Conservation (phyloP, 305 asterid genomes). For the Coffea humblotiana region DNA sequence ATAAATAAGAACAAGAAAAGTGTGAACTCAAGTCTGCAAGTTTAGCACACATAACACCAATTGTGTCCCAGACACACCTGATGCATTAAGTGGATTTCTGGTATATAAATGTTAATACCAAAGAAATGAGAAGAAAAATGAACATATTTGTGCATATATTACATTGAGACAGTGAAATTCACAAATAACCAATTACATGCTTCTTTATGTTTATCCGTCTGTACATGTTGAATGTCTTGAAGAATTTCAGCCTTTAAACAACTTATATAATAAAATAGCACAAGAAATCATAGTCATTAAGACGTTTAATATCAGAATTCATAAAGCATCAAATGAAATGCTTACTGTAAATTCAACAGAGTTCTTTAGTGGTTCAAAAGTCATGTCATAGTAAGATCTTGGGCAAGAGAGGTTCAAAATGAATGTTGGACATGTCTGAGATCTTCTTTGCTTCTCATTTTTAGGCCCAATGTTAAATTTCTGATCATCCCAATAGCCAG, state of each 20-base stretch:
- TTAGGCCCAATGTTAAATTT: slow-evolving; percentile 33
- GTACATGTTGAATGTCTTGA: neutral
- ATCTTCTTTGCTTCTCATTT: slow-evolving; percentile 48
- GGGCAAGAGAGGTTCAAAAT: slow-evolving; percentile 79
- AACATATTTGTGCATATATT: neutral
- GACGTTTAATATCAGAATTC: neutral
- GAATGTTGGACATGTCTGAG: slow-evolving; percentile 60
- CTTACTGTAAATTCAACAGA: slow-evolving; percentile 82
- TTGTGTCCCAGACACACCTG: neutral
- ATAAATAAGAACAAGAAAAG: neutral
- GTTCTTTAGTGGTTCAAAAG: slow-evolving; percentile 65
- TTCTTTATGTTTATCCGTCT: neutral
- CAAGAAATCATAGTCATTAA: neutral
- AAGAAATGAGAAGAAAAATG: neutral
- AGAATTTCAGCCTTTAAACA: neutral
- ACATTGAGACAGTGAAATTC: neutral
- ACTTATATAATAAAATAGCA: neutral
- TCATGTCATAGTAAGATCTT: slow-evolving; percentile 67
- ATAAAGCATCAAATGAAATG: slow-evolving; percentile 14
- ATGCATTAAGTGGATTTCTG: neutral
- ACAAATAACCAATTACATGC: neutral
- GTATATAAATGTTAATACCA: neutral
- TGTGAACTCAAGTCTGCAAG: neutral
- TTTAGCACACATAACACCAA: neutral
- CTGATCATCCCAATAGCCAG: slow-evolving; percentile 40